phyloP scores from a whole-genome alignment of 2,329 filamentous ascomycete species.

The Ophiostoma tasmaniense region DNA sequence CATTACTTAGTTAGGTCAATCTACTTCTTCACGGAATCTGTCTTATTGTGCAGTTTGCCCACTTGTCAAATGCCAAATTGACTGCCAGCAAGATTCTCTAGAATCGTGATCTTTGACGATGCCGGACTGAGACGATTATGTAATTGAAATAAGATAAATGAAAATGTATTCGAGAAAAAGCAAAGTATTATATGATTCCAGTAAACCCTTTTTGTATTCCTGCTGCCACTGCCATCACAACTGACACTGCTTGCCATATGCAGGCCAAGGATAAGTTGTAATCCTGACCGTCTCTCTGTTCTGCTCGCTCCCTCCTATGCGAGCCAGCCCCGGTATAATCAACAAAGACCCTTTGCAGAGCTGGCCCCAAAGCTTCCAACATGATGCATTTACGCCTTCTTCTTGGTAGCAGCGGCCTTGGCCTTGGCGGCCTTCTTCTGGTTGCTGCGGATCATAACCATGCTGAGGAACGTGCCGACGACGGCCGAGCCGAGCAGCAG shows the following conservation, averaged over 20 bases:
- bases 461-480: slow-evolving; percentile 87
- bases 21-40: no score
- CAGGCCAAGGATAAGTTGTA: not conserved
- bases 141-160: not conserved
- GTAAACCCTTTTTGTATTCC: slow-evolving; percentile 1
- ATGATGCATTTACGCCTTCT: slow-evolving; percentile 60
- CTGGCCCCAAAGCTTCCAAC: not conserved
- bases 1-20: not conserved
- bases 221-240: not conserved
- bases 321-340: not conserved
- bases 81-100: not conserved
- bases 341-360: not conserved
- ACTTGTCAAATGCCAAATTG: no score
- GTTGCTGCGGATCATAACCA: slow-evolving; percentile 99
- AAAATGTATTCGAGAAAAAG: not conserved
- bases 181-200: not conserved
- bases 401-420: slow-evolving; percentile 63
- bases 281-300: not conserved
- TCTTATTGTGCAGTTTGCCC: no score
- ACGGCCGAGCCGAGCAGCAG: slow-evolving; percentile 86
- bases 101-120: not conserved
- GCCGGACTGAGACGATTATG: not conserved
- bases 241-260: not conserved
- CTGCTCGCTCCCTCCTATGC: not conserved
- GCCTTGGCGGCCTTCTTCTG: slow-evolving; percentile 94